Evolutionary conservation across 2,329 filamentous ascomycete genomes (phyloP), one percentile per base, ranked within the genome.

Genomic region (Pseudogymnoascus sp.): DNA sequence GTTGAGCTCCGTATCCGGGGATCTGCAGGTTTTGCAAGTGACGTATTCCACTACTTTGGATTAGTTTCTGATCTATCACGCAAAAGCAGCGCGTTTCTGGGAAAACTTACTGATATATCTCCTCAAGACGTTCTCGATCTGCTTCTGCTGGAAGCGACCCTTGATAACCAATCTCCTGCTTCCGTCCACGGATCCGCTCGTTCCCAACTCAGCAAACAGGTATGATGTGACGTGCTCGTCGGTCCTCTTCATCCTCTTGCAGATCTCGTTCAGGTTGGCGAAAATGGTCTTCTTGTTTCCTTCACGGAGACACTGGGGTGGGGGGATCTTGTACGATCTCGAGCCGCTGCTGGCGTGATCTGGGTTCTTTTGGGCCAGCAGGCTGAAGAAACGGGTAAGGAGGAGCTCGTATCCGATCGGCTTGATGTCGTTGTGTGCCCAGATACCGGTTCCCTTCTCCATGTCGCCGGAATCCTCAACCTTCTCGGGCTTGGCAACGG

Each of bases 281-380:
- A 99, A 99, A 73, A 99, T 96, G 66, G 94, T 99, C 88, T 96
- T 96, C 86, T 96, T 95, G 87, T 99, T 99, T 76, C 94, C 94
- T 92, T 99, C 94, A 80, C 94, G 92, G 74, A 97, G 86, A 80
- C 94, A 97, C 81, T 99, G 94, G 60, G 94, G 94, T 61, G 94
- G 94, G 61, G 94, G 94, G 70, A 99, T 99, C 86, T 97, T 97
- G 86, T 97, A 99, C 78, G 90, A 95, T 83, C 92, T 94, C 72
- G 87, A 86, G 68, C 91, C 91, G 75, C 87, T 90, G 66, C 90
- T 89, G 67, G 93, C 88, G 72, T 97, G 89, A 75, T 99, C 94
- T 70, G 94, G 94, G 81, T 99, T 96, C 82, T 95, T 92, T 78
- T 93, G 90, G 77, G 94, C 87, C 67, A 99, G 86, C 69, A 96